These are phyloP conservation scores for Hirschfeldia incana DNA, from an alignment of 345 rosid species.

Conservation along the genomic window DNA sequence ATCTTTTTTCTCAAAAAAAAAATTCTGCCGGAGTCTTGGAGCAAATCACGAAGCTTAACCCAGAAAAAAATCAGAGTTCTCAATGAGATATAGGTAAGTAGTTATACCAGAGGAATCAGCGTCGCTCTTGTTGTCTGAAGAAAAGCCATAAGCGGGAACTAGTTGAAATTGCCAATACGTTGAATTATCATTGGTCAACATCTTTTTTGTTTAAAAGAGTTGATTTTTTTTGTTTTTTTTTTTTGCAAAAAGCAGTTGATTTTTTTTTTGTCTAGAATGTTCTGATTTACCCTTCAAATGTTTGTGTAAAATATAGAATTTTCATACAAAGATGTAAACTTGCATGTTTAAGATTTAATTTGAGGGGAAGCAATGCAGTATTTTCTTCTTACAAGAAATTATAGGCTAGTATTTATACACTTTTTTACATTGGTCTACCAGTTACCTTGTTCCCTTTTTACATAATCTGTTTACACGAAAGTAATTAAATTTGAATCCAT, in stretches of 20 bases:
- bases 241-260: too few relatives aligned
- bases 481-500: background rate
- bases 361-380: background rate
- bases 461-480: background rate
- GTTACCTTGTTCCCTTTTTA: background rate
- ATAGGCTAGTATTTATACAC: background rate
- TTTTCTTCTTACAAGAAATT: background rate
- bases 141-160: slow-evolving; percentile 35
- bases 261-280: background rate
- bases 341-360: background rate
- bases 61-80: slow-evolving; percentile 59
- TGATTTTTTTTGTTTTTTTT: background rate
- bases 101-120: slow-evolving; percentile 47
- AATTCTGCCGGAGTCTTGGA: background rate
- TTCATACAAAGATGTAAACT: background rate
- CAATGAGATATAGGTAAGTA: slow-evolving; percentile 50
- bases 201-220: background rate
- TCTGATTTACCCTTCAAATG: background rate
- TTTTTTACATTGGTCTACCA: background rate
- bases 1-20: background rate
- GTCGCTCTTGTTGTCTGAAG: slow-evolving; percentile 14
- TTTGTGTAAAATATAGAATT: background rate
- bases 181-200: slow-evolving; percentile 12
- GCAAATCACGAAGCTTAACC: slow-evolving; percentile 54
- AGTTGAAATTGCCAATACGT: slow-evolving; percentile 18